Base-by-base conservation (phyloP, 2,329 filamentous ascomycete species). In the Alternaria sp. region DNA sequence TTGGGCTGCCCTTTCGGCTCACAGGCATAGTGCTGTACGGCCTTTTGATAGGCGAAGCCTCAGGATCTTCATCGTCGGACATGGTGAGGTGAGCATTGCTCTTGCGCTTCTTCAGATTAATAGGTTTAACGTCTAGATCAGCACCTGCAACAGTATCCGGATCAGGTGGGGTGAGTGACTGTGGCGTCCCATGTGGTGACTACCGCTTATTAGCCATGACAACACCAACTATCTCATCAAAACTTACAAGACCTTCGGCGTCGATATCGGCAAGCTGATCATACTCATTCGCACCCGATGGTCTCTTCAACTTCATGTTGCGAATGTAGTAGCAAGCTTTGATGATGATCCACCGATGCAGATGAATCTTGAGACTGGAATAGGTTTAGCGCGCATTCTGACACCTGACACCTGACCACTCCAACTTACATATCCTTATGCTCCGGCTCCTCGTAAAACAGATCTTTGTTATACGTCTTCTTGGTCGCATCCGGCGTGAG, bases 301-400 rank as follows among this genome's bases (percentile, higher is more conserved):
- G 71, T 32, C 74, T 68, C 66, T 79, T 79, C 6, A 79, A 70
- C 66, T 78, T 78, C 74, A 77, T 78, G 64, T 79, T 79, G 25
- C 77, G 70, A 28, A 78, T 78, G 55, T 77, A 78, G 57, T 79
- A 78, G 66, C 77, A 79, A 28, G 77, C 77, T 66, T 79, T 79
- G 74, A 79, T 78, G 70, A 78, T 75, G 66, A 79, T 77, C 77
- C 77, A 79, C 61, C 77, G 75, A 61, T 79, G 77, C 66, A 79
- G 67, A 52, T 79, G 77, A 51, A 76, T 74, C 61, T 78, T 77
- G 56, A 79, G 74, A 45, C 76, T 77, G 57, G 6, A 63, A 30
- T 19, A 51, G 43, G 49, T 26, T 70, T 66, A 72, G 68, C 50
- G 54, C 45, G 30, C 19, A 17, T 25, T 9, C 54, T 32, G 55